Evolutionary conservation across 257 asterid genomes (phyloP), one percentile per base, ranked within the genome.

Genomic region (Nicotiana attenuata): DNA sequence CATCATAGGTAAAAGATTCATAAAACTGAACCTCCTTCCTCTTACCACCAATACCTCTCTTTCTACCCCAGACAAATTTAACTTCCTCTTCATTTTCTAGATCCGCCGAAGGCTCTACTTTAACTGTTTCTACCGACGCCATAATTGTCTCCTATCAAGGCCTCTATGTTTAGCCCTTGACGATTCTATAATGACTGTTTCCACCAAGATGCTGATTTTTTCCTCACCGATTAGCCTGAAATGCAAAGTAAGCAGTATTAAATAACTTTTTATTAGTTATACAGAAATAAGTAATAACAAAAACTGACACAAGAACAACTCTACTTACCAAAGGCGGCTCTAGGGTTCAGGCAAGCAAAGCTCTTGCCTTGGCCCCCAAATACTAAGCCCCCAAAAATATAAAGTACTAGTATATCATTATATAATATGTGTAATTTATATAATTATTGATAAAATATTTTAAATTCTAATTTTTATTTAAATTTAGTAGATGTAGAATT

Each of bases 1-100:
- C 96, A 71, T 95, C 98, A 85, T 88, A 95, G 8, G 88, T 85
- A 85, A 96, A 94, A 1, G 97, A 90, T 71, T 88, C 90, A 63
- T 93, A 95, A 81, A 95, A 95, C 56, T 85, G 88, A 19, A 91
- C 88, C 2, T 80, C 88, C 77, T 73, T 90, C 5, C 82, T 83
- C 78, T 82, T 91, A 55, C 90, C 90, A 57, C 94, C 99, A 52
- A 75, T 10, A 47, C 90, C 89, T 85, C 86, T 84, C 85, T 88
- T 91, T 78, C 52, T 90, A 47, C 89, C 91, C 99, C 99, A 95
- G 77, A 78, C 68, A 84, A 93, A 92, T 28, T 85, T 90, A 19
- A 84, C 90, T n/a, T 85, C 89, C 52, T 60, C 89, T 0, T 82
- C 59, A 20, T 79, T 82, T 82, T 88, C 91, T 22, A 65, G 24